Evolutionary conservation across 495 filamentous ascomycete species (phyloP).

Genomic region (Chaetomidium leptoderma): DNA sequence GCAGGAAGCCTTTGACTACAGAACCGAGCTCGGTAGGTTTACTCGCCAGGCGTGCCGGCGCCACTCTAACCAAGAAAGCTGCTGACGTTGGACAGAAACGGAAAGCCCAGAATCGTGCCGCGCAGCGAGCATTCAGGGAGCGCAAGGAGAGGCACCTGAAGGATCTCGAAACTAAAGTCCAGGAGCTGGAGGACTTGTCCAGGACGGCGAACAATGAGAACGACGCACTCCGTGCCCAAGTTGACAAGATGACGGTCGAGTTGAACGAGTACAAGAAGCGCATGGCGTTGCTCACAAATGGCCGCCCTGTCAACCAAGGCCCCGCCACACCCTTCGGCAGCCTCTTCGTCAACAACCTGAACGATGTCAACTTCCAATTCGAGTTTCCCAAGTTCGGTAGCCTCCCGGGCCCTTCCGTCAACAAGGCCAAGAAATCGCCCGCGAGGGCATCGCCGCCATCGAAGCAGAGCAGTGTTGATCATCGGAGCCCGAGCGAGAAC

Average conservation of each 20-base stretch:
- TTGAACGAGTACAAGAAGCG: conserved; percentile 86
- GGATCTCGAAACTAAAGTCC: conserved; percentile 91
- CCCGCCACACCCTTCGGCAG: conserved; percentile 35
- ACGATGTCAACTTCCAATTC: conserved; percentile 73
- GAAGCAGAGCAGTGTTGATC: conserved; percentile 24
- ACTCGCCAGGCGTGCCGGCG: neutral
- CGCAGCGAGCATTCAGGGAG: conserved; percentile 94
- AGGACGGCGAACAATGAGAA: conserved; percentile 84
- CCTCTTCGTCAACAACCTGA: conserved; percentile 58
- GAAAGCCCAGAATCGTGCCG: conserved; percentile 96
- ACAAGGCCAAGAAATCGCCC: conserved; percentile 28
- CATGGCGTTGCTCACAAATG: conserved; percentile 54
- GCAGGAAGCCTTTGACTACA: conserved; percentile 89
- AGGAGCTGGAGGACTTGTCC: conserved; percentile 84
- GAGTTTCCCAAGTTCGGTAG: conserved; percentile 90
- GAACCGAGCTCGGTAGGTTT: conserved; percentile 89
- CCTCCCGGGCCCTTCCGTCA: conserved; percentile 62
- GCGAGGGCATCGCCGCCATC: conserved; percentile 21
- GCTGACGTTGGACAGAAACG: conserved; percentile 75
- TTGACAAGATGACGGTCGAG: conserved; percentile 82
- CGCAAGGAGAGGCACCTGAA: conserved; percentile 97
- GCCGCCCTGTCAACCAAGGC: conserved; percentile 20
- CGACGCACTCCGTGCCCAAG: conserved; percentile 71
- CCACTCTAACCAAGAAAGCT: neutral
- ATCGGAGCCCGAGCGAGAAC: conserved; percentile 33